A percentile compares a stretch with the other conserved stretches of the same genome.
Conservation (phyloP, 2,329 filamentous ascomycete genomes). For the Penicillium sp. region DNA sequence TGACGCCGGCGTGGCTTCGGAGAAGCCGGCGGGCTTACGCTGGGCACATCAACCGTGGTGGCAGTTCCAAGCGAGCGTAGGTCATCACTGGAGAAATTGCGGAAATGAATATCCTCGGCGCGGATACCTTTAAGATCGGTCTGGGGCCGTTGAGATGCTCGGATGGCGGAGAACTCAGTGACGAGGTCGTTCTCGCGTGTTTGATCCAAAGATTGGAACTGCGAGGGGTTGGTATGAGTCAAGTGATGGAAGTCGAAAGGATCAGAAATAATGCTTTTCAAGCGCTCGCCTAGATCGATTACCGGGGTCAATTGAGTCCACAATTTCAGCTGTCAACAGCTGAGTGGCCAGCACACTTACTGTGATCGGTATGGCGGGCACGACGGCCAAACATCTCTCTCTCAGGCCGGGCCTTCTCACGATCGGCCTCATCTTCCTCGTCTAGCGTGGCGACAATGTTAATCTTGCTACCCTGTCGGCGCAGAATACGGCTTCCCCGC, state of each 20-base stretch:
- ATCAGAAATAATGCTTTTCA: slow-evolving; percentile 56
- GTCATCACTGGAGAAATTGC: slow-evolving; percentile 35
- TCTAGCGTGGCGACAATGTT: slow-evolving; percentile 43
- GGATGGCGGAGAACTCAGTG: slow-evolving; percentile 54
- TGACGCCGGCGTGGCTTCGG: slow-evolving; percentile 26
- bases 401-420: slow-evolving; percentile 33
- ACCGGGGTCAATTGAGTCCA: slow-evolving; percentile 3
- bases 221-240: slow-evolving; percentile 56
- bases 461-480: slow-evolving; percentile 48
- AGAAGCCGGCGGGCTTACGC: slow-evolving; percentile 33
- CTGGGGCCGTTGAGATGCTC: slow-evolving; percentile 52
- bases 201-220: slow-evolving; percentile 53
- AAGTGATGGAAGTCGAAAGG: slow-evolving; percentile 66
- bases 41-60: slow-evolving; percentile 23
- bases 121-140: slow-evolving; percentile 53
- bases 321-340: background rate
- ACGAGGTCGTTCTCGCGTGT: slow-evolving; percentile 53
- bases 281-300: slow-evolving; percentile 34
- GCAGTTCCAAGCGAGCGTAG: slow-evolving; percentile 22
- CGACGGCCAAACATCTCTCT: slow-evolving; percentile 37
- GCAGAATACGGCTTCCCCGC: slow-evolving; percentile 48
- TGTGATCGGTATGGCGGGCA: slow-evolving; percentile 32
- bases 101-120: slow-evolving; percentile 47
- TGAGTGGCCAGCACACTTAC: slow-evolving; percentile 30
- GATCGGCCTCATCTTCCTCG: slow-evolving; percentile 40